Evolutionary conservation across 139 green algal species (phyloP).

Genomic region (Chloropicon primus): DNA sequence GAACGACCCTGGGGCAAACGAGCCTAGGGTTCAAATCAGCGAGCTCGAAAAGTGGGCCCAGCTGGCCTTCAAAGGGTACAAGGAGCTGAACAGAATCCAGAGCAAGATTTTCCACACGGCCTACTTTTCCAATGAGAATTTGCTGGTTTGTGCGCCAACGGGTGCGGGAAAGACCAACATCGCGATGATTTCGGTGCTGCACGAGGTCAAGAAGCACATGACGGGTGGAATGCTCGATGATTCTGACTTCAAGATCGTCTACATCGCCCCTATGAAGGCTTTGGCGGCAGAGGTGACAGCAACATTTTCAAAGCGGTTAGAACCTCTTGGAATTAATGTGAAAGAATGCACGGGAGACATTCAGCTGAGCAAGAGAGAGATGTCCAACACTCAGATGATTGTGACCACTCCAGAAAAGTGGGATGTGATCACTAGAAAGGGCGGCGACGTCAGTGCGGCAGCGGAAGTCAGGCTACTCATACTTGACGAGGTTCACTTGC

Average conservation of each 20-base stretch:
- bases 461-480: constrained; percentile 77
- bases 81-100: constrained; percentile 90
- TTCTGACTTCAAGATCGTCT: constrained; percentile 77
- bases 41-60: constrained; percentile 70
- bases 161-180: constrained; percentile 98
- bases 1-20: constrained; percentile 21
- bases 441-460: constrained; percentile 43
- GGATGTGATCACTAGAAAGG: constrained; percentile 98
- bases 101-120: constrained; percentile 61
- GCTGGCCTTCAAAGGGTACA: constrained; percentile 78
- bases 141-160: constrained; percentile 65
- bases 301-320: constrained; percentile 70
- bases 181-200: constrained; percentile 91
- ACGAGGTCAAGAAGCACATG: constrained; percentile 67
- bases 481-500: constrained; percentile 81
- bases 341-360: constrained; percentile 89
- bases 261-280: constrained; percentile 98
- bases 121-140: constrained; percentile 68
- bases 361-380: constrained; percentile 87
- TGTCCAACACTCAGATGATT: constrained; percentile 95
- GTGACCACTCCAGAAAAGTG: constrained; percentile 99
- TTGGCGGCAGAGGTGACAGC: constrained; percentile 71
- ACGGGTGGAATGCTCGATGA: constrained; percentile 42
- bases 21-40: constrained; percentile 49
- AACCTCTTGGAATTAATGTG: constrained; percentile 57